Base-by-base conservation (phyloP, 306 rosid species). In the Abrus precatorius region DNA sequence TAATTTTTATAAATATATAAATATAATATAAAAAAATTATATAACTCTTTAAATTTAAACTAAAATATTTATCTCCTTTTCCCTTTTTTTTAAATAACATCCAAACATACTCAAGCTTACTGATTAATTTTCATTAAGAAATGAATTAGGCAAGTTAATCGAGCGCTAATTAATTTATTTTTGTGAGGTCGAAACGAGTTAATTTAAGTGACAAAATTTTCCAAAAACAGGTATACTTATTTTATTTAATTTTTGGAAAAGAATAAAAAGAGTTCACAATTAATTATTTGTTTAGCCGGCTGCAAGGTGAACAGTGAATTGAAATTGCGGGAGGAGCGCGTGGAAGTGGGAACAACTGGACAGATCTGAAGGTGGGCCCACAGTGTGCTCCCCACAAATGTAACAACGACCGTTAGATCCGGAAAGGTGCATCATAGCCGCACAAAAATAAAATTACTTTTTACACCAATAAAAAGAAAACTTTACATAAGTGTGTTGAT, bases 381-480 rank as follows among this genome's bases (percentile, higher is more conserved):
- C 6, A 3, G 5, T 63, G 67, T 92, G 87, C 85, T 87, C 90
- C 91, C 91, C 88, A 80, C 81, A 68, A 78, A 47, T 50, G 86
- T 72, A 88, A 89, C 97, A 78, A 59, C n/a, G 78, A 89, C 97
- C 97, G 86, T 86, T 75, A 57, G 97, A 92, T 94, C 88, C 88
- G 87, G 89, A 54, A 82, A 52, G 80, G 38, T 83, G 87, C 87
- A 91, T 92, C 98, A 6, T 29, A 83, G 84, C 91, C 95, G 88
- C 92, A 81, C 84, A 86, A 73, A 78, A 52, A 81, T 88, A 76
- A 36, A 67, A 86, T 66, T 55, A 60, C 44, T 32, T 61, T 79
- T 81, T 32, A 6, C 43, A 11, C 66, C 72, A 83, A 56, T 72
- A 44, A 72, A 69, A 72, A 40, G 1, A 72, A 45, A 32, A 28